These are phyloP conservation scores for Hypoxylon fuscum DNA, from an alignment of 495 filamentous ascomycete genomes.

Conservation along the genomic window DNA sequence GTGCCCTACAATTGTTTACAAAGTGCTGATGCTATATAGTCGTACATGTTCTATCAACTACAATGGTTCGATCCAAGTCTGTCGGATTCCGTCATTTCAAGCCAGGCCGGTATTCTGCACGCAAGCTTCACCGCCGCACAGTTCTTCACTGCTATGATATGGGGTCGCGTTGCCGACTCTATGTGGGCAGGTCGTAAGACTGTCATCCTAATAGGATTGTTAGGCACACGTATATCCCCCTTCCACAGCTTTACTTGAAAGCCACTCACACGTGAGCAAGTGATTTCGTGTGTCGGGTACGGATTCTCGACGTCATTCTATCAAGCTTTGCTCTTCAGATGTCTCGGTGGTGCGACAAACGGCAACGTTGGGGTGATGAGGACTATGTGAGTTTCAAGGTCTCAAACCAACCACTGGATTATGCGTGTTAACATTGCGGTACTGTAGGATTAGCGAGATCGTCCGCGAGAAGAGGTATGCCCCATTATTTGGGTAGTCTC, in stretches of 20 bases:
- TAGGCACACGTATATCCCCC: slow-evolving; percentile 64
- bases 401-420: background rate
- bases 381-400: slow-evolving; percentile 65
- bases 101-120: slow-evolving; percentile 80
- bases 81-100: slow-evolving; percentile 73
- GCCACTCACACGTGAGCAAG: slow-evolving; percentile 37
- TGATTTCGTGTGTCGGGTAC: slow-evolving; percentile 78
- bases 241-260: background rate
- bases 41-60: slow-evolving; percentile 84
- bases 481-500: background rate
- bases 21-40: slow-evolving; percentile 38
- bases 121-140: slow-evolving; percentile 84
- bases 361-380: slow-evolving; percentile 84
- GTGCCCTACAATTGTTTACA: background rate
- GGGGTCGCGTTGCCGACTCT: slow-evolving; percentile 80
- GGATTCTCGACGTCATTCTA: slow-evolving; percentile 77
- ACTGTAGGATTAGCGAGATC: slow-evolving; percentile 73
- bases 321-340: slow-evolving; percentile 77
- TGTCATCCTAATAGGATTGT: slow-evolving; percentile 77
- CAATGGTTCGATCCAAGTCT: slow-evolving; percentile 73
- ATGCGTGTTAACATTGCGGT: slow-evolving; percentile 12
- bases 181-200: slow-evolving; percentile 76
- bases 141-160: slow-evolving; percentile 84
- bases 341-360: slow-evolving; percentile 79
- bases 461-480: slow-evolving; percentile 70